Evolutionary conservation across 352 stramenopile species (phyloP).

Genomic region (Phytophthora hybrid): DNA sequence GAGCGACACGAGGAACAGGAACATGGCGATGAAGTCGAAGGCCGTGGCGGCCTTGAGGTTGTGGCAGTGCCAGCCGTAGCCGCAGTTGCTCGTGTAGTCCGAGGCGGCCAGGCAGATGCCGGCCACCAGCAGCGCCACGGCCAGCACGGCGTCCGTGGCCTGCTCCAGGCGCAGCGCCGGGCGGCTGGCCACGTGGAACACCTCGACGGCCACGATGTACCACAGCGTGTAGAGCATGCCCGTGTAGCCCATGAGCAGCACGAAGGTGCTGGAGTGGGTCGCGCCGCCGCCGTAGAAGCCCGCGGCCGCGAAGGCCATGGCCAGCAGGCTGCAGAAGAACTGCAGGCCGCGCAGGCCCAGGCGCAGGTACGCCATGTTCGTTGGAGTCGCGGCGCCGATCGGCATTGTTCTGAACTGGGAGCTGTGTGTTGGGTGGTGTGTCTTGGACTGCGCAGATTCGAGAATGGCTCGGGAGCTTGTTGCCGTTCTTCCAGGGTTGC

Average conservation of each 20-base stretch:
- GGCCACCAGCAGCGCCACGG: conserved; percentile 56
- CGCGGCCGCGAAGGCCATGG: conserved; percentile 53
- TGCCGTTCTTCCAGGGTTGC: conserved; percentile 4
- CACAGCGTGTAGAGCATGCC: conserved; percentile 69
- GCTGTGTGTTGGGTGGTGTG: conserved; percentile 1
- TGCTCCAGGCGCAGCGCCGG: conserved; percentile 38
- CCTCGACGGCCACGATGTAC: conserved; percentile 56
- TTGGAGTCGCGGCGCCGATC: conserved; percentile 29
- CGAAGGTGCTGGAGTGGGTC: conserved; percentile 52
- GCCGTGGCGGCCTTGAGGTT: conserved; percentile 57
- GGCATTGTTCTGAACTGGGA: conserved; percentile 2
- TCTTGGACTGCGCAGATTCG: conserved; percentile 15
- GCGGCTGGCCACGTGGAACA: conserved; percentile 49
- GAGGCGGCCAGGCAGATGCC: conserved; percentile 62
- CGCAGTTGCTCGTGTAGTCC: conserved; percentile 57
- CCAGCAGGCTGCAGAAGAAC: conserved; percentile 66
- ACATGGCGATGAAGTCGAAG: conserved; percentile 69
- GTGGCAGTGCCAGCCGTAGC: conserved; percentile 43
- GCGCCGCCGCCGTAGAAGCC: conserved; percentile 35
- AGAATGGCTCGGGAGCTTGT: conserved; percentile 17
- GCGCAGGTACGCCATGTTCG: conserved; percentile 46
- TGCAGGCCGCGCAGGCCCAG: conserved; percentile 54
- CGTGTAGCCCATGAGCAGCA: conserved; percentile 69
- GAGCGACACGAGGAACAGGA: conserved; percentile 53
- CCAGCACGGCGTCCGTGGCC: conserved; percentile 46